Evolutionary conservation across 2,329 filamentous ascomycete species (phyloP).

Genomic region (Leptographium radiaticola): DNA sequence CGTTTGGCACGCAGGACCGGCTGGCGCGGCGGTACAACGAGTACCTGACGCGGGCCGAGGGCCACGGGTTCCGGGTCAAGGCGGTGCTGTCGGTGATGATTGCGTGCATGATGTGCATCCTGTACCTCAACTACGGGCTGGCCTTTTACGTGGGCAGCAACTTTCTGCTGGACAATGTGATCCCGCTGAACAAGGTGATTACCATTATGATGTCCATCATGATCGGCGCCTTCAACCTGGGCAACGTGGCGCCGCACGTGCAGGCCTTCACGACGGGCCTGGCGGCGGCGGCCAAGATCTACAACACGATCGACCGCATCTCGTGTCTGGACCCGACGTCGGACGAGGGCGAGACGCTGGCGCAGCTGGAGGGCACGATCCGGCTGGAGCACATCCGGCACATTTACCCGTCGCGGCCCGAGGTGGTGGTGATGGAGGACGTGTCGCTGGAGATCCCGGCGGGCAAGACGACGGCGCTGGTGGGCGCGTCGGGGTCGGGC

Average conservation of each 20-base stretch:
- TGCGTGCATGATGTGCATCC: slow-evolving; percentile 66
- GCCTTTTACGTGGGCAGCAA: slow-evolving; percentile 80
- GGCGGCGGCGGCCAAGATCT: slow-evolving; percentile 83
- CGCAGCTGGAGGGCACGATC: slow-evolving; percentile 57
- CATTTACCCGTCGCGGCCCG: slow-evolving; percentile 86
- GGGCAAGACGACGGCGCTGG: slow-evolving; percentile 83
- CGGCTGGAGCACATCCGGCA: slow-evolving; percentile 75
- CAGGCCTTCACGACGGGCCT: slow-evolving; percentile 77
- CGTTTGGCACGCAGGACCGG: slow-evolving; percentile 87
- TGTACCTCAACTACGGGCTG: slow-evolving; percentile 79
- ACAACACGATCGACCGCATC: slow-evolving; percentile 75
- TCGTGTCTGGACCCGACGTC: slow-evolving; percentile 73
- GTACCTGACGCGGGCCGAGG: slow-evolving; percentile 61
- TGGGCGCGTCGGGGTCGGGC: slow-evolving; percentile 86
- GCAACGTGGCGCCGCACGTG: slow-evolving; percentile 72
- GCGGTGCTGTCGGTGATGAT: slow-evolving; percentile 64
- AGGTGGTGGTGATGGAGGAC: slow-evolving; percentile 77
- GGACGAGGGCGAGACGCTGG: slow-evolving; percentile 56
- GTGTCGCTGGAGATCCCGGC: slow-evolving; percentile 71
- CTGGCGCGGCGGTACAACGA: slow-evolving; percentile 75
- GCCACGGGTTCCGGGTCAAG: slow-evolving; percentile 66
- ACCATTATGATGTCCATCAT: slow-evolving; percentile 85
- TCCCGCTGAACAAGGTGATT: slow-evolving; percentile 57
- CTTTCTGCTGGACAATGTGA: slow-evolving; percentile 54
- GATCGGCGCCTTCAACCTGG: slow-evolving; percentile 84